Evolutionary conservation across 495 filamentous ascomycete species (phyloP).

Genomic region (Penicillium argentinense): DNA sequence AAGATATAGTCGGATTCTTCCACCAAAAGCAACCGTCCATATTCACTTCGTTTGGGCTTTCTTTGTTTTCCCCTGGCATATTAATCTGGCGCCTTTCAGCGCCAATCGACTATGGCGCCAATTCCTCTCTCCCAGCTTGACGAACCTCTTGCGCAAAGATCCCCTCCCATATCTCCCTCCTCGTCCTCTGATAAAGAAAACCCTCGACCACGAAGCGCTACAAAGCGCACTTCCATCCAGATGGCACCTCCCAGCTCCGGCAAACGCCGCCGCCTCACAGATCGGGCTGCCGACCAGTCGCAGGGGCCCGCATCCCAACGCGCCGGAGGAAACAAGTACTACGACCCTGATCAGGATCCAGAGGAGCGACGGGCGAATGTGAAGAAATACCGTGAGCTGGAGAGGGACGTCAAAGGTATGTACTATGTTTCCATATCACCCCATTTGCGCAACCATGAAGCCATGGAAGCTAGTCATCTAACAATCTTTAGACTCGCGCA

Average conservation of each 20-base stretch:
- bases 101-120: conserved; percentile 31
- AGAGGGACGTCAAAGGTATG: conserved; percentile 64
- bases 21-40: no score
- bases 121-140: conserved; percentile 24
- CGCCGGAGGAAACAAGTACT: conserved; percentile 49
- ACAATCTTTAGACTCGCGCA: conserved; percentile 56
- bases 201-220: conserved; percentile 13
- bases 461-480: background rate
- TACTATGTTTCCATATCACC: background rate
- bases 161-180: conserved; percentile 42
- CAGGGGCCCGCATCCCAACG: conserved; percentile 27
- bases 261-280: conserved; percentile 47
- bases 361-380: no score
- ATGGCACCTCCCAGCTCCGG: conserved; percentile 31
- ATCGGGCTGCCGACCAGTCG: conserved; percentile 35
- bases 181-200: conserved; percentile 64
- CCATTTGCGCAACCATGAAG: background rate
- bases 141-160: conserved; percentile 15
- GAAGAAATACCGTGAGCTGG: no score
- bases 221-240: conserved; percentile 22
- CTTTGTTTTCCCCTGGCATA: conserved; percentile 4
- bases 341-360: conserved; percentile 86
- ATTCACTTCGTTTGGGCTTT: no score
- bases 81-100: conserved; percentile 12
- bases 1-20: no score